Base-by-base conservation (phyloP, 1,284 basidiomycete genomes). In the Bjerkandera adusta region DNA sequence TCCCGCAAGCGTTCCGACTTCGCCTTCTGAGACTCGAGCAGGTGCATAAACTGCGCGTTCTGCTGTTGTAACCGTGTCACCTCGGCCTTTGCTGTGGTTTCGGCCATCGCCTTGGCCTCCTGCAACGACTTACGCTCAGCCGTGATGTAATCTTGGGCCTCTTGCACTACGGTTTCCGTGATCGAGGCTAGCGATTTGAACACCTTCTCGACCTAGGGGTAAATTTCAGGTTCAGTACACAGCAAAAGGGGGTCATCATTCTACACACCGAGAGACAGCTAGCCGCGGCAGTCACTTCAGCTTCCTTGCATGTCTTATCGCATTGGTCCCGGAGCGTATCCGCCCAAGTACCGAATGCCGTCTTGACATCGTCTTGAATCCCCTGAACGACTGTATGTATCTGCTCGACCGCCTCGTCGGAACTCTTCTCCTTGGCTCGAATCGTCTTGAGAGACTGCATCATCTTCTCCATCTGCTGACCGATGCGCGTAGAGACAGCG, bases 1-100 rank as follows among this genome's bases (percentile, higher is more conserved):
- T 84, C 81, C 53, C 83, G 85, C 2, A 87, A 77, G 42, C 75
- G 77, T 22, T 82, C 77, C 0, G 83, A 76, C 52, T 81, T 85
- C 4, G 66, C 60, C 59, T 77, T 80, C 65, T 95, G 89, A 4
- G 76, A 67, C 51, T 83, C 76, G 3, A 95, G 68, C 50, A 91
- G 68, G 20, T 72, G 70, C 1, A 68, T 65, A 24, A 97, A 72
- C 1, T 75, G 64, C n/a, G 72, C 71, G 58, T 95, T 95, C 61
- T 94, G 91, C 39, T 77, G 70, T 49, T 76, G 77, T 16, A 96
- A 70, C 20, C 81, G 79, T 1, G 67, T 60, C 26, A 90, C 75
- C 69, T 93, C 89, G 4, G 73, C 67, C 15, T 74, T 68, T 0
- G 78, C 74, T 3, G 79, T 72, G 36, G 70, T 69, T 10, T 78